Conservation (phyloP, 441 rosid species). For the Gossypium lobatum region DNA sequence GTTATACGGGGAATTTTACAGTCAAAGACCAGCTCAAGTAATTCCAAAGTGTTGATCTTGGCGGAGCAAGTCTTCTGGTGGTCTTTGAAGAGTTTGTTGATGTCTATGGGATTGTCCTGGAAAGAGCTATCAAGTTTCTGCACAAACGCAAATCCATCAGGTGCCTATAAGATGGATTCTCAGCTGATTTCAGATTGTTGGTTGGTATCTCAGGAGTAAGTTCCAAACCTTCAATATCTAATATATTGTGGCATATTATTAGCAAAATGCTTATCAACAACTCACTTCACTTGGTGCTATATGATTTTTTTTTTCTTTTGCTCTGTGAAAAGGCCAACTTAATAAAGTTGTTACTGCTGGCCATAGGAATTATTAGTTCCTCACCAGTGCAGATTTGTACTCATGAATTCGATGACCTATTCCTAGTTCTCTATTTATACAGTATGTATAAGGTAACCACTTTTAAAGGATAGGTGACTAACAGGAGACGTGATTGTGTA, state of each 20-base stretch:
- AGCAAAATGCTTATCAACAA: conserved; percentile 1
- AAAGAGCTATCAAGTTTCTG: conserved; percentile 26
- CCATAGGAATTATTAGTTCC: neutral
- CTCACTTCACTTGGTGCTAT: neutral
- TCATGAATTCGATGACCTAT: neutral
- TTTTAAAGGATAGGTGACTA: neutral
- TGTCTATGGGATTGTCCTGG: conserved; percentile 43
- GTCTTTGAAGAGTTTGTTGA: conserved; percentile 39
- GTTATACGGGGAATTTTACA: conserved; percentile 41
- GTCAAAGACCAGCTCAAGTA: conserved; percentile 24
- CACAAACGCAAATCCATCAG: conserved; percentile 22
- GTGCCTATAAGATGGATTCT: conserved; percentile 22
- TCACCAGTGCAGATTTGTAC: neutral
- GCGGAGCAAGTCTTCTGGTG: conserved; percentile 50
- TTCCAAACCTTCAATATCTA: conserved; percentile 9
- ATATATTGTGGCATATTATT: conserved; percentile 1
- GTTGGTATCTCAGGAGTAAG: conserved; percentile 48
- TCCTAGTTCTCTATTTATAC: neutral
- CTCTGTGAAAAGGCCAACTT: neutral
- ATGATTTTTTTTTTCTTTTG: neutral
- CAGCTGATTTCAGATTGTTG: conserved; percentile 41
- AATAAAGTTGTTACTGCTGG: neutral
- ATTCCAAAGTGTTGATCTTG: conserved; percentile 37
- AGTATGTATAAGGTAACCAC: neutral
- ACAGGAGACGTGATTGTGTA: neutral